These are phyloP conservation scores for Talaromyces pinophilus DNA, from an alignment of 2,329 filamentous ascomycete genomes.

Conservation along the genomic window DNA sequence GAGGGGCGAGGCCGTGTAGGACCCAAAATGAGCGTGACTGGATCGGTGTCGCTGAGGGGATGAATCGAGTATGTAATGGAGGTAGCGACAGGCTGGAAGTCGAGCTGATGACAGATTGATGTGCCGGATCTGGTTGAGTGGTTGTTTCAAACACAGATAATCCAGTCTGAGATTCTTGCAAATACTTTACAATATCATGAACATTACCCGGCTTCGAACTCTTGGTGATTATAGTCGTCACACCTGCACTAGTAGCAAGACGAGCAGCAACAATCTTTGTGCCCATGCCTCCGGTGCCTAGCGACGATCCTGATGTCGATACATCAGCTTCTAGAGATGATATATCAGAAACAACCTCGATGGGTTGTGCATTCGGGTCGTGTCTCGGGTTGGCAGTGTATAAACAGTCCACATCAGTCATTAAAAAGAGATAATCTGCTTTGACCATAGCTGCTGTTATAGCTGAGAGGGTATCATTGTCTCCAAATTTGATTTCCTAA, in stretches of 20 bases:
- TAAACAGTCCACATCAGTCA: conserved; percentile 97
- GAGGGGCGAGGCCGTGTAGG: conserved; percentile 83
- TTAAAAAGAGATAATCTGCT: conserved; percentile 92
- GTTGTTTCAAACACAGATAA: conserved; percentile 10
- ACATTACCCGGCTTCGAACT: conserved; percentile 95
- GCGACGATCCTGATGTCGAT: conserved; percentile 79
- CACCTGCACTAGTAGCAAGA: conserved; percentile 88
- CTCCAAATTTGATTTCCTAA: conserved; percentile 94
- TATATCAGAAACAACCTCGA: conserved; percentile 91
- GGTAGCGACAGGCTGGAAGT: conserved; percentile 45
- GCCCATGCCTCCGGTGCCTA: conserved; percentile 95
- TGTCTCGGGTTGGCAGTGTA: conserved; percentile 94
- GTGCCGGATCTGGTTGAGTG: conserved; percentile 24
- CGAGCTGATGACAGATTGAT: conserved; percentile 39
- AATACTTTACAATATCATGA: conserved; percentile 77
- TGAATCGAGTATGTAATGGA: conserved; percentile 88
- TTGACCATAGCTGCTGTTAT: conserved; percentile 98
- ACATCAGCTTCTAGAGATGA: conserved; percentile 80
- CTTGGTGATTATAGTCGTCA: conserved; percentile 92
- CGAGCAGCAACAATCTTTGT: conserved; percentile 95
- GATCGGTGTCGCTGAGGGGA: conserved; percentile 80
- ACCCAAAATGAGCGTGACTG: conserved; percentile 97
- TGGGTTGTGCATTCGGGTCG: conserved; percentile 80
- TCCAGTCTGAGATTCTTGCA: conserved; percentile 52
- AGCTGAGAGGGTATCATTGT: conserved; percentile 95